These are phyloP conservation scores for Thielaviopsis populi DNA, from an alignment of 2,329 filamentous ascomycete genomes.

Conservation along the genomic window DNA sequence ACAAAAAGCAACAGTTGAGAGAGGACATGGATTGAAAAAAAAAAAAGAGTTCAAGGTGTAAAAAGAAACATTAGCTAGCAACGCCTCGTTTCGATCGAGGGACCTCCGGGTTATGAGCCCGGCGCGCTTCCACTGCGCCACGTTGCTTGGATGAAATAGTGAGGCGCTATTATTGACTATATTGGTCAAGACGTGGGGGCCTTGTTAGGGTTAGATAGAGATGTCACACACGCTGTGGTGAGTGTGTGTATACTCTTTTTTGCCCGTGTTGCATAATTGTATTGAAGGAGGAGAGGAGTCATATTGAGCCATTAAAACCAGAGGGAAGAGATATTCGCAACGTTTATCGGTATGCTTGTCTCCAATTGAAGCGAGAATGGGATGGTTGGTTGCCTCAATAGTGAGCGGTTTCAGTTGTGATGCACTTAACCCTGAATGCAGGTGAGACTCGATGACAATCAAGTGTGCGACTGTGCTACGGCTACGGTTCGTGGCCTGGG, in stretches of 20 bases:
- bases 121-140: constrained; percentile 16
- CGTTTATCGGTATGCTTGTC: too few relatives aligned
- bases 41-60: not conserved
- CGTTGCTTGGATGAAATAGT: not conserved
- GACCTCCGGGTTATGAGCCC: constrained; percentile 17
- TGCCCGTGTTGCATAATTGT: too few relatives aligned
- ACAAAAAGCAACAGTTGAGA: not conserved
- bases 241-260: too few relatives aligned
- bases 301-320: too few relatives aligned
- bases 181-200: too few relatives aligned
- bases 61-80: not conserved
- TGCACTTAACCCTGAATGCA: not conserved
- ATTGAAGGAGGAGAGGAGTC: too few relatives aligned
- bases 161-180: not conserved
- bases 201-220: too few relatives aligned
- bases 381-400: not conserved
- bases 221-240: too few relatives aligned
- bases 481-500: not conserved
- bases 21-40: not conserved
- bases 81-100: constrained; percentile 17
- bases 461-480: not conserved
- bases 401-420: not conserved
- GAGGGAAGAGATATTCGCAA: too few relatives aligned
- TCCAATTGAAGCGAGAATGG: not conserved
- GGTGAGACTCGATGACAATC: not conserved